Percentiles rank a stretch among this genome's conserved stretches.
These are phyloP conservation scores for Trapa bicornis DNA, from an alignment of 345 rosid species.

Conservation along the genomic window DNA sequence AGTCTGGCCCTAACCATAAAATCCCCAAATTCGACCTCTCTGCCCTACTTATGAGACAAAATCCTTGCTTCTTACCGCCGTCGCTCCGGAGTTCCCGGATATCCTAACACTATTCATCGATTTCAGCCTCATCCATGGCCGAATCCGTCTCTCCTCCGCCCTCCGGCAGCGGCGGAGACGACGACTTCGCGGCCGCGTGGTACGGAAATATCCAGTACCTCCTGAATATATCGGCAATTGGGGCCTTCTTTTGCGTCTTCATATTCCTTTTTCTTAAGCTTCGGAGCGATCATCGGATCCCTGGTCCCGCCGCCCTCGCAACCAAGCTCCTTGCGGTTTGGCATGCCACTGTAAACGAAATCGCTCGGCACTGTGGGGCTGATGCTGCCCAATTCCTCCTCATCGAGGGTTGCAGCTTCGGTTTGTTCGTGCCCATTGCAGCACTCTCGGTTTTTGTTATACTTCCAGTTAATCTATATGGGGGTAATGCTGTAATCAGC, in stretches of 20 bases:
- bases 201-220: conserved; percentile 90
- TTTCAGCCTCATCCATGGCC: conserved; percentile 8
- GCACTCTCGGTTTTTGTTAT: conserved; percentile 45
- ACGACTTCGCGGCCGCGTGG: conserved; percentile 46
- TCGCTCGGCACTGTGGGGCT: conserved; percentile 87
- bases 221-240: conserved; percentile 72
- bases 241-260: conserved; percentile 67
- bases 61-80: background rate
- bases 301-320: conserved; percentile 56
- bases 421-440: conserved; percentile 38
- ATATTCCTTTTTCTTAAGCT: conserved; percentile 88
- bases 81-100: background rate
- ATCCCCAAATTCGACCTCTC: background rate
- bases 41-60: background rate
- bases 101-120: background rate
- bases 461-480: conserved; percentile 72
- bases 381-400: conserved; percentile 89
- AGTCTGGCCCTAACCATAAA: background rate
- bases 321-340: conserved; percentile 90
- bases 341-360: conserved; percentile 84
- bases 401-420: conserved; percentile 85
- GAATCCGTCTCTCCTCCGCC: conserved; percentile 33
- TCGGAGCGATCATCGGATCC: conserved; percentile 88
- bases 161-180: conserved; percentile 18
- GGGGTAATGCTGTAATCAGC: conserved; percentile 53